These are phyloP conservation scores for Hericium coralloides DNA, from an alignment of 768 basidiomycete genomes.

Conservation along the genomic window DNA sequence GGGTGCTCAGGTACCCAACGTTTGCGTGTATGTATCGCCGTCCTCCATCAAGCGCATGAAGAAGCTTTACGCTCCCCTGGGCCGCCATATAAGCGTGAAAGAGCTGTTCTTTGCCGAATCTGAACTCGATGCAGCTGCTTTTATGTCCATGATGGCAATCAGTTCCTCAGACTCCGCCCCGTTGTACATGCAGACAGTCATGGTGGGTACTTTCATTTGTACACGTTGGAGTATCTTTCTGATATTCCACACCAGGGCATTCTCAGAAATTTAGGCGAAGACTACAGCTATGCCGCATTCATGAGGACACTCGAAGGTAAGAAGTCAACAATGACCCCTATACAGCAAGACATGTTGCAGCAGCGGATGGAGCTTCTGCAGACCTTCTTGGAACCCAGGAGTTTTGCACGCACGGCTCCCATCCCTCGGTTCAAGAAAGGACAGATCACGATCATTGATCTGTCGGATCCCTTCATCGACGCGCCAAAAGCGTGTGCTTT, in stretches of 20 bases:
- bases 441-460: conserved; percentile 57
- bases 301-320: conserved; percentile 33
- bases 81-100: conserved; percentile 38
- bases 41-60: conserved; percentile 55
- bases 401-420: background rate
- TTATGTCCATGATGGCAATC: conserved; percentile 69
- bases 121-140: conserved; percentile 61
- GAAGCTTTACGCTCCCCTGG: conserved; percentile 36
- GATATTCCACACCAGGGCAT: conserved; percentile 32
- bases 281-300: conserved; percentile 45
- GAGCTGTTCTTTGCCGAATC: conserved; percentile 46
- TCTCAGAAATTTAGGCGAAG: conserved; percentile 53
- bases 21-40: conserved; percentile 48
- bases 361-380: conserved; percentile 56
- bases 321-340: conserved; percentile 45
- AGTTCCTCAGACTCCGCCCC: conserved; percentile 53
- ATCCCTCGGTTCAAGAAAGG: conserved; percentile 41
- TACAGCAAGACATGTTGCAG: conserved; percentile 46
- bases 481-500: conserved; percentile 55
- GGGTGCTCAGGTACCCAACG: conserved; percentile 19
- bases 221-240: background rate
- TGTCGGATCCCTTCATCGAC: conserved; percentile 70
- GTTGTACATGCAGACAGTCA: conserved; percentile 57
- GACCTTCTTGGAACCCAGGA: conserved; percentile 41
- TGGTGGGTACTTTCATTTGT: conserved; percentile 36